phyloP scores from a whole-genome alignment of 345 rosid species.

The Geranium brycei region DNA sequence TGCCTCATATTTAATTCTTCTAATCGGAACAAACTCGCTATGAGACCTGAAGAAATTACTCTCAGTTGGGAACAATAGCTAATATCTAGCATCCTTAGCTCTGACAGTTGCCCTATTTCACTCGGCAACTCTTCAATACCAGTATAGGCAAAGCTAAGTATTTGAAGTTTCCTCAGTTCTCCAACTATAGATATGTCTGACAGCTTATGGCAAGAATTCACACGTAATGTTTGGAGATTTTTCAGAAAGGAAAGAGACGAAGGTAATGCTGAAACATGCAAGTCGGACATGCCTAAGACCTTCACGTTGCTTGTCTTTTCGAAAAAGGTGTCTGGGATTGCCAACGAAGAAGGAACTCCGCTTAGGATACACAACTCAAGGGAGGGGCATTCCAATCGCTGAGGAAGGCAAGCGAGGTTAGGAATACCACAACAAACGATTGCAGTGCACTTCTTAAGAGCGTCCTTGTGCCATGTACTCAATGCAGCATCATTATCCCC shows the following conservation, averaged over 20 bases:
- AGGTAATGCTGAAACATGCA: constrained; percentile 4
- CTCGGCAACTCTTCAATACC: too few species aligned
- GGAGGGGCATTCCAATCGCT: too few species aligned
- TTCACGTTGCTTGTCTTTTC: constrained; percentile 6
- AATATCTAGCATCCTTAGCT: constrained; percentile 17
- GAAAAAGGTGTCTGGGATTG: constrained; percentile 13
- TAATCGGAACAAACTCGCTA: constrained; percentile 12
- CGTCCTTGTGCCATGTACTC: constrained; percentile 6
- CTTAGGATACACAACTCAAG: too few species aligned
- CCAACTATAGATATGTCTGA: constrained; percentile 10
- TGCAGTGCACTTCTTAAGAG: too few species aligned
- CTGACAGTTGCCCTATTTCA: constrained; percentile 12
- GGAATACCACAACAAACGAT: too few species aligned
- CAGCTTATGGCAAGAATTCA: constrained; percentile 11
- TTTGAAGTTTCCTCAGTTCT: constrained; percentile 14
- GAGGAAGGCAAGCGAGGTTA: too few species aligned
- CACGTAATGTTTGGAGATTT: constrained; percentile 13
- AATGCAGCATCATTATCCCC: background rate
- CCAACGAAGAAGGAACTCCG: background rate
- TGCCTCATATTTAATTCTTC: constrained; percentile 22
- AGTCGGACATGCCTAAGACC: constrained; percentile 11
- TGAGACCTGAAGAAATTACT: constrained; percentile 17
- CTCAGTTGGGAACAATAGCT: constrained; percentile 9
- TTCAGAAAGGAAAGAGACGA: constrained; percentile 1
- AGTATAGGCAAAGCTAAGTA: constrained; percentile 18